Evolutionary conservation across 2,329 filamentous ascomycete genomes (phyloP), one percentile per base, ranked within the genome.

Genomic region (Penicillium vulpinum): DNA sequence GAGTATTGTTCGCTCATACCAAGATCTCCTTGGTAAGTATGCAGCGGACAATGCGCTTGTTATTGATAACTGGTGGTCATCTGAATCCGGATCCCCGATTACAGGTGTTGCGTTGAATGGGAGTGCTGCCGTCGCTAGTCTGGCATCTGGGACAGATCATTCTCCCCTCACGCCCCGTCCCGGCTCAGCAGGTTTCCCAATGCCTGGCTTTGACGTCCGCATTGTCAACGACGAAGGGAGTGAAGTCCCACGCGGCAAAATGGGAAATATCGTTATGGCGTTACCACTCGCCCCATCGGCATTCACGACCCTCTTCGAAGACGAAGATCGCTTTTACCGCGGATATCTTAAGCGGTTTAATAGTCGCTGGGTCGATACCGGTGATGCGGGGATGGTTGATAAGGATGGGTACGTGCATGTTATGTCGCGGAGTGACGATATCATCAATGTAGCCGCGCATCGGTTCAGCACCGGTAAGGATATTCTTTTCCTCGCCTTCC

Each of bases 361-460:
- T 6, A 91, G 91, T 0, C 84, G 84, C 64, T 97, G 91, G 90
- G 75, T 97, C 41, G 92, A 97, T 70, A 97, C 92, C 0, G 93
- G 92, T 2, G 92, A 97, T 71, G 89, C 91, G 0, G 92, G 93
- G 0, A 87, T 92, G 80, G 86, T 97, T 56, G 92, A 97, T 69
- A 73, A 82, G 15, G 87, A 93, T 39, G 85, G 84, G 5, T 86
- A 86, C 63, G 79, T 87, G 31, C 82, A 85, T 64, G 80, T 88
- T 64, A 87, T 88, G 83, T 80, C 81, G 4, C 74, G 85, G 51
- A 82, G 81, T 31, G 92, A 97, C 76, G 92, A 97, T 73, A 88
- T 97, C 58, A 92, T 97, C 70, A 97, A 97, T 70, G 92, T 96
- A n/a, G 92, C 92, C 39, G 92, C 92, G 5, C 92, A 97, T 77